Evolutionary conservation across 306 rosid genomes (phyloP).

Genomic region (Dicorynia guianensis): DNA sequence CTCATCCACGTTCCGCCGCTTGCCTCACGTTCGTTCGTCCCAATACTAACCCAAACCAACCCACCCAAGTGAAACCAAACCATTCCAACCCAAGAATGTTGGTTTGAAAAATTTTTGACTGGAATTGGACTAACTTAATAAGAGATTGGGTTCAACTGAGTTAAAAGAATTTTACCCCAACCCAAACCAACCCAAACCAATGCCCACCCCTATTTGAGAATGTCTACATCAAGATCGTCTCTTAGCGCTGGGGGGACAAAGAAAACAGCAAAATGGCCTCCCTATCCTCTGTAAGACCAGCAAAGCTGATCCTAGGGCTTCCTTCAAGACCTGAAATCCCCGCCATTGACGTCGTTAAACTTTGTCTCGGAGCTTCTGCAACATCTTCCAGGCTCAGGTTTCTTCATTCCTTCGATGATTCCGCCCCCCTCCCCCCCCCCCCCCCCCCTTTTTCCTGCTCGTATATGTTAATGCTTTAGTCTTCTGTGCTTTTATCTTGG

Average conservation of each 20-base stretch:
- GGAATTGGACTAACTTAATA: no score
- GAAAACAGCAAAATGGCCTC: conserved; percentile 27
- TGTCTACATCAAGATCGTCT: no score
- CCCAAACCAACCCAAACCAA: no score
- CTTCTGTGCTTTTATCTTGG: not conserved
- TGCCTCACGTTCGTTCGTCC: no score
- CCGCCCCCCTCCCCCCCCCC: not conserved
- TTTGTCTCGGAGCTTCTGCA: not conserved
- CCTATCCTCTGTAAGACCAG: not conserved
- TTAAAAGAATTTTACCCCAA: no score
- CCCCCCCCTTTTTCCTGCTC: not conserved
- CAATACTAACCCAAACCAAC: no score
- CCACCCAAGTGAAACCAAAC: no score
- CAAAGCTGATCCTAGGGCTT: conserved; percentile 42
- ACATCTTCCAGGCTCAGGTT: conserved; percentile 45
- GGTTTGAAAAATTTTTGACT: no score
- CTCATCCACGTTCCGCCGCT: no score
- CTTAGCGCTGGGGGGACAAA: not conserved
- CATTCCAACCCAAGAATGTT: no score
- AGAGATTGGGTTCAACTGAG: no score
- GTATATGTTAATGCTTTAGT: not conserved
- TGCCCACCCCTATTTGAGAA: no score
- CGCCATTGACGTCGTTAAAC: conserved; percentile 1
- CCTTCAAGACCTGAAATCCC: conserved; percentile 30
- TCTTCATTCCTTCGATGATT: not conserved